These are phyloP conservation scores for Fonsecaea erecta DNA, from an alignment of 2,329 filamentous ascomycete genomes.

Conservation along the genomic window DNA sequence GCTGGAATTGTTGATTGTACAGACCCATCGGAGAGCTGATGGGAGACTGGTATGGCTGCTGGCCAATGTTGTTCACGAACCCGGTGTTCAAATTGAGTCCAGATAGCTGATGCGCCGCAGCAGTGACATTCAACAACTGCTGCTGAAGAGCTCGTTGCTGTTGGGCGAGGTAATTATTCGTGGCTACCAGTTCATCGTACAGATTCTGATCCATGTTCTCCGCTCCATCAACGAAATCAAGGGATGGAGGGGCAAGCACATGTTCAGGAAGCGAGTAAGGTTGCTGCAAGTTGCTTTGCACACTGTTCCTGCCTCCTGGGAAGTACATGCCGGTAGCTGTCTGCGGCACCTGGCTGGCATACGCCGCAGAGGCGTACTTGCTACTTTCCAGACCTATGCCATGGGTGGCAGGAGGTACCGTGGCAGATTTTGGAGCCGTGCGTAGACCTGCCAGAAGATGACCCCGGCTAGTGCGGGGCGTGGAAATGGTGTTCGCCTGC, in stretches of 20 bases:
- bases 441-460: constrained; percentile 91
- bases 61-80: constrained; percentile 47
- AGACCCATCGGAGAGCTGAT: constrained; percentile 61
- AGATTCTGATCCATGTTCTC: constrained; percentile 81
- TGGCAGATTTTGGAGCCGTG: constrained; percentile 86
- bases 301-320: constrained; percentile 47
- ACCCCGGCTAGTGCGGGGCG: constrained; percentile 90
- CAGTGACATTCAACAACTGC: constrained; percentile 82
- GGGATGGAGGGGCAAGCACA: constrained; percentile 79
- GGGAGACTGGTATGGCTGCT: constrained; percentile 59
- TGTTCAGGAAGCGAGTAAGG: constrained; percentile 79
- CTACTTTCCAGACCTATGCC: constrained; percentile 53
- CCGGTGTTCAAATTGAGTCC: constrained; percentile 68
- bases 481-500: constrained; percentile 71
- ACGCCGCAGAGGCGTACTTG: constrained; percentile 52
- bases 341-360: constrained; percentile 59
- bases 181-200: constrained; percentile 86
- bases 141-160: constrained; percentile 95
- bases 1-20: constrained; percentile 70
- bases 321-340: constrained; percentile 63
- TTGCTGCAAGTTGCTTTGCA: constrained; percentile 58
- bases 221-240: constrained; percentile 72
- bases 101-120: constrained; percentile 81
- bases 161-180: constrained; percentile 88
- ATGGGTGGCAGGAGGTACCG: constrained; percentile 69